A percentile compares a stretch with the other conserved stretches of the same genome.
Evolutionary conservation across 768 basidiomycete species (phyloP).

Genomic region (Lactarius psammicola): DNA sequence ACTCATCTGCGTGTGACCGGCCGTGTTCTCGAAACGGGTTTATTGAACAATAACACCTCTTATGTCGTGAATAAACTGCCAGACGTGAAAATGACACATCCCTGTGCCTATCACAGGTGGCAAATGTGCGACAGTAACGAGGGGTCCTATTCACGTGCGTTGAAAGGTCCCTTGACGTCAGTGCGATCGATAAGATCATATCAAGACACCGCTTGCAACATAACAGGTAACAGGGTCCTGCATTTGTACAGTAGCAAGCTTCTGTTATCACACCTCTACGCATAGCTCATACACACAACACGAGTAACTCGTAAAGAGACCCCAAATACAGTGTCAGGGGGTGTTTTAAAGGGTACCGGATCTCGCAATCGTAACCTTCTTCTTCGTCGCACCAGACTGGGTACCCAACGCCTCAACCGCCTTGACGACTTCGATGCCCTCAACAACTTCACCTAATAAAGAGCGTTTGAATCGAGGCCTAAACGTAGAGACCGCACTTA

Average conservation of each 20-base stretch:
- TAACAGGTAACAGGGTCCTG: not conserved
- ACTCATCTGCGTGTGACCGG: not conserved
- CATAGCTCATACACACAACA: constrained; percentile 21
- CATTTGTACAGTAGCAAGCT: constrained; percentile 19
- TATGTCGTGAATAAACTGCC: not conserved
- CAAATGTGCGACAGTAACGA: too few relatives aligned
- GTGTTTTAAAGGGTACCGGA: constrained; percentile 48
- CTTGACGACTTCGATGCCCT: constrained; percentile 57
- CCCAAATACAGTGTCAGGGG: not conserved
- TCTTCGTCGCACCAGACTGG: constrained; percentile 41
- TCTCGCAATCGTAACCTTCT: constrained; percentile 51
- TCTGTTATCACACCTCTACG: constrained; percentile 2
- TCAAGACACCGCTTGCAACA: not conserved
- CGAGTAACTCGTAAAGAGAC: constrained; percentile 3
- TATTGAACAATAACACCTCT: not conserved
- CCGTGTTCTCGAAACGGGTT: not conserved
- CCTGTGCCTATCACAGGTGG: too few relatives aligned
- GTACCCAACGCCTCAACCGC: constrained; percentile 44
- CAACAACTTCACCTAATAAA: constrained; percentile 57
- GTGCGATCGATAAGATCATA: constrained; percentile 23
- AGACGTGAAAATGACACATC: too few relatives aligned
- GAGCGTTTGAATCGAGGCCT: not conserved
- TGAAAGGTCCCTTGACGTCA: constrained; percentile 19
- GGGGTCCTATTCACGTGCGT: not conserved
- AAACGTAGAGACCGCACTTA: constrained; percentile 31